Percentiles rank a stretch among this genome's conserved stretches.
phyloP scores from a whole-genome alignment of 1,139 yeast species.

The Hyphopichia buzzinii region DNA sequence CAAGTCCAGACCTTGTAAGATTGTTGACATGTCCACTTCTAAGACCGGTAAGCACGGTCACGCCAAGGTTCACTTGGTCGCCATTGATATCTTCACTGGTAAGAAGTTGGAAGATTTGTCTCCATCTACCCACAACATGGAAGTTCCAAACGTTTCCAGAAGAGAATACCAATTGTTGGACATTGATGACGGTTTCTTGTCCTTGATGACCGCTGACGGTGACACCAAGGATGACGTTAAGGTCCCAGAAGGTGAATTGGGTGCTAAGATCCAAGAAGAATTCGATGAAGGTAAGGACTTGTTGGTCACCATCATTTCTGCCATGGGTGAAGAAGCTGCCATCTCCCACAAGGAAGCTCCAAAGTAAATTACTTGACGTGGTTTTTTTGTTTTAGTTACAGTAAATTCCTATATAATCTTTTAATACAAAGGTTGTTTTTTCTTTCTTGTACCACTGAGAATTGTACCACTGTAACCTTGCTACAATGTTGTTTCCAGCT shows the following conservation, averaged over 20 bases:
- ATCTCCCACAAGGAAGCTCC: constrained; percentile 98
- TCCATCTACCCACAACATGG: constrained; percentile 99
- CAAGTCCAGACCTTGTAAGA: constrained; percentile 99
- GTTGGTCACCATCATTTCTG: constrained; percentile 90
- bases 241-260: constrained; percentile 97
- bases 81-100: constrained; percentile 97
- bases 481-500: too few species aligned
- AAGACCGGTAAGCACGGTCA: constrained; percentile 99
- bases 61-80: constrained; percentile 99
- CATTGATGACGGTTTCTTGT: constrained; percentile 97
- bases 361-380: constrained; percentile 34
- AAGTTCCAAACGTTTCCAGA: constrained; percentile 97
- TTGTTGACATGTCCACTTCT: constrained; percentile 99
- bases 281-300: constrained; percentile 98
- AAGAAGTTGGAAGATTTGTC: constrained; percentile 99
- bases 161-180: constrained; percentile 95
- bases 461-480: too few species aligned
- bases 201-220: constrained; percentile 95
- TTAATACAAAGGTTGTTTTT: too few species aligned
- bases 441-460: too few species aligned
- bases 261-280: constrained; percentile 85
- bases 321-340: constrained; percentile 99
- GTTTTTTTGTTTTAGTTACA: background rate
- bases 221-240: constrained; percentile 99
- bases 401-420: background rate